A percentile compares a stretch with the other conserved stretches of the same genome.
Conservation (phyloP, 1,284 basidiomycete genomes). For the Melampsora larici-populina region DNA sequence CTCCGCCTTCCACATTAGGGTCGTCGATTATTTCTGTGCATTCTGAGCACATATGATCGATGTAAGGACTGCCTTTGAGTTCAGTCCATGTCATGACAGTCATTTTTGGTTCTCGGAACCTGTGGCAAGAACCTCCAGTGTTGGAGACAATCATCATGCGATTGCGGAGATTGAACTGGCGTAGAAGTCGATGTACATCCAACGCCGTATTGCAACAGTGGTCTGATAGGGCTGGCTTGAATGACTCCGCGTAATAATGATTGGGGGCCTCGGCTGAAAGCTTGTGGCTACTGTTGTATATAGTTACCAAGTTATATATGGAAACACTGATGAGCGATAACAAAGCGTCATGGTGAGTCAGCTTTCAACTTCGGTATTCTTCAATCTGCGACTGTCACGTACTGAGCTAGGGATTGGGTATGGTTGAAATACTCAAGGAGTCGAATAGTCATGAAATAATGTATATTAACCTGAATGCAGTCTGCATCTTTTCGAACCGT, state of each 20-base stretch:
- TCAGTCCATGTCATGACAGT: background rate
- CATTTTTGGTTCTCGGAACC: background rate
- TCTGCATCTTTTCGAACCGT: too few species aligned
- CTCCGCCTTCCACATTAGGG: background rate
- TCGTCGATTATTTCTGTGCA: background rate
- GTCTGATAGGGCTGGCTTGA: background rate
- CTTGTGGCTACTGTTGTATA: background rate
- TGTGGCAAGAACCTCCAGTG: background rate
- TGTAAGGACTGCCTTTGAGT: too few species aligned
- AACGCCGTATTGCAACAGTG: too few species aligned
- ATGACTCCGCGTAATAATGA: background rate
- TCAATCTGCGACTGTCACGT: background rate
- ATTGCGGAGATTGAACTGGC: background rate
- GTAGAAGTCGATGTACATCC: background rate
- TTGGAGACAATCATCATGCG: background rate
- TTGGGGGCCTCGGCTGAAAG: background rate
- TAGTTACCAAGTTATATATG: too few species aligned
- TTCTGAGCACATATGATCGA: background rate
- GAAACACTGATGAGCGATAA: too few species aligned
- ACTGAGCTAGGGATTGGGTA: background rate
- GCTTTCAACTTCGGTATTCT: background rate
- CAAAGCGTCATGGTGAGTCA: too few species aligned
- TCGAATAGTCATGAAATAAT: background rate
- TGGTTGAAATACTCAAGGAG: background rate
- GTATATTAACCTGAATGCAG: background rate